These are phyloP conservation scores for Colletotrichum lupini DNA, from an alignment of 2,329 filamentous ascomycete species.

Conservation along the genomic window DNA sequence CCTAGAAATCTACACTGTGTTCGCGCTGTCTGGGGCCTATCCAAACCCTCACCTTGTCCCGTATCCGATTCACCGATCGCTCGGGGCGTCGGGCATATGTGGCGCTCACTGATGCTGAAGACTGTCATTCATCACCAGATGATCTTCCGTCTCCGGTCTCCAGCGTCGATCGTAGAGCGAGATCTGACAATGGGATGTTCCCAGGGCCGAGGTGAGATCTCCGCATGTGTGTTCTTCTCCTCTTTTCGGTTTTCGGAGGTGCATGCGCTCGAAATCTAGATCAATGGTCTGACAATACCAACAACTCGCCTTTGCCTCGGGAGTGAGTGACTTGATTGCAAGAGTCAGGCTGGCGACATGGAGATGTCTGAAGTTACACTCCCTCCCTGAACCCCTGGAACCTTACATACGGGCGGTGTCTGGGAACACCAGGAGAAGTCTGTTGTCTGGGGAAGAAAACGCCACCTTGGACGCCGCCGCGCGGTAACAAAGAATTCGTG, in stretches of 20 bases:
- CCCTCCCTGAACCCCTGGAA: not conserved
- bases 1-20: slow-evolving; percentile 11
- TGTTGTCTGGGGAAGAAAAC: slow-evolving; percentile 27
- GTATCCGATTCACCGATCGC: slow-evolving; percentile 9
- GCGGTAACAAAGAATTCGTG: slow-evolving; percentile 20
- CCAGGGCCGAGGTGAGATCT: not conserved
- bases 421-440: slow-evolving; percentile 1
- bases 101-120: not conserved
- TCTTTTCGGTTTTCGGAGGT: not conserved
- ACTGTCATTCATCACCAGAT: slow-evolving; percentile 15
- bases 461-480: slow-evolving; percentile 16
- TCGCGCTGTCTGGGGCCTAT: slow-evolving; percentile 5
- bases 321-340: slow-evolving; percentile 9
- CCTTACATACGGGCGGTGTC: slow-evolving; percentile 16
- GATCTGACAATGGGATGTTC: slow-evolving; percentile 7
- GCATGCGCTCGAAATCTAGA: not conserved
- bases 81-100: not conserved
- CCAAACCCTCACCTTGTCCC: slow-evolving; percentile 18
- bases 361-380: slow-evolving; percentile 24
- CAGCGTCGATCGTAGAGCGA: slow-evolving; percentile 12
- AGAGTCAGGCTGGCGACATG: slow-evolving; percentile 32
- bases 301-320: not conserved
- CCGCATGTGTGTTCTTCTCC: not conserved
- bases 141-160: slow-evolving; percentile 19
- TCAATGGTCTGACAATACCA: slow-evolving; percentile 13